Base-by-base conservation (phyloP, 768 basidiomycete genomes). In the button mushroom (Agaricus bisporus) region DNA sequence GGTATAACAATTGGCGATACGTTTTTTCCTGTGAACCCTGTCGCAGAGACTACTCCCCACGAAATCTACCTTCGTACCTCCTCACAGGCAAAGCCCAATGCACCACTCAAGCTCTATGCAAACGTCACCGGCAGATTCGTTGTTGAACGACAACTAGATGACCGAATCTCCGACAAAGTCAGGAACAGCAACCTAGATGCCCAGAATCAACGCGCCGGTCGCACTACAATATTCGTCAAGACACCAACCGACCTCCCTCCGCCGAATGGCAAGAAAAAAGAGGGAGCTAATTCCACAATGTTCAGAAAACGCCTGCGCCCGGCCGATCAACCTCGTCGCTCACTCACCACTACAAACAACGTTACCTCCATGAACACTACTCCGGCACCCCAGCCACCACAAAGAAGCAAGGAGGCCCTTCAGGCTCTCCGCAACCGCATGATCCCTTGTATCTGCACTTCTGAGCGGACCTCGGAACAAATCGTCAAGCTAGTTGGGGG, bases 41-140 rank as follows among this genome's bases (percentile, higher is more conserved):
- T 67, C 51, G 71, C 72, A 51, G 88, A 88, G 65, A 74, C 71
- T 56, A 64, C 73, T 1, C 72, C 76, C 7, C 86, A 89, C 59
- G 89, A 91, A 57, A 74, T 91, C 28, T 91, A 88, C 66, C 75
- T 90, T 18, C 79, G 86, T 14, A 71, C 80, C 11, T 72, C 83
- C 36, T 77, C 78, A 14, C 73, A 77, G 7, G 69, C 76, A 20
- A 84, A 81, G 64, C 81, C 78, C 46, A 79, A 73, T 58, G 78
- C 80, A 0, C 82, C 86, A 1, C 77, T 91, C 59, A 88, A 86
- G 64, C 78, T 86, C 17, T 79, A 84, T 59, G 88, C 86, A 57
- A 83, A 81, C 59, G 80, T 91, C 41, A 73, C 79, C n/a, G 86
- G 86, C 36, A 88, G 85, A 66, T 80, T 87, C 63, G 73, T 70